Evolutionary conservation across 2,329 filamentous ascomycete species (phyloP).

Genomic region (Colletotrichum aenigma): DNA sequence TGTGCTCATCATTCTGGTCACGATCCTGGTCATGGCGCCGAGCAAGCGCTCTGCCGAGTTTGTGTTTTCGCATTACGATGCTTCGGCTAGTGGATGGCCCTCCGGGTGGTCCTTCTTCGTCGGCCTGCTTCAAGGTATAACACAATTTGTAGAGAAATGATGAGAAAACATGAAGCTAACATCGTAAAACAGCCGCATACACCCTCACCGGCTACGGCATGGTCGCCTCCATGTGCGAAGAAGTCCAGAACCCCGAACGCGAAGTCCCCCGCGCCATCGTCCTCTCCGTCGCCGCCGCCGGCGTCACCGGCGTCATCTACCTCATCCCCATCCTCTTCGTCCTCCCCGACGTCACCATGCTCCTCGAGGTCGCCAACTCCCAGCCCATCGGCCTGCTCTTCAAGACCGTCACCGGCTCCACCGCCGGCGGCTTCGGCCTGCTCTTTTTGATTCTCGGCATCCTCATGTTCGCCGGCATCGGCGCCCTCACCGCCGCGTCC

Average conservation of each 20-base stretch:
- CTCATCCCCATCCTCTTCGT: slow-evolving; percentile 79
- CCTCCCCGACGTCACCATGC: slow-evolving; percentile 67
- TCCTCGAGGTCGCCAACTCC: slow-evolving; percentile 70
- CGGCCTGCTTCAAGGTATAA: slow-evolving; percentile 65
- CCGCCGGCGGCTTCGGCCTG: slow-evolving; percentile 75
- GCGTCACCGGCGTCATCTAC: slow-evolving; percentile 69
- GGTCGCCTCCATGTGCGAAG: slow-evolving; percentile 75
- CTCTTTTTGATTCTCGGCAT: slow-evolving; percentile 80
- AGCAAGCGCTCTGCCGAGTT: slow-evolving; percentile 62
- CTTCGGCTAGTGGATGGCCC: slow-evolving; percentile 68
- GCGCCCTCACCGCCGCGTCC: slow-evolving; percentile 74
- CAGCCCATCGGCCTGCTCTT: slow-evolving; percentile 80
- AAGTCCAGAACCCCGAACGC: slow-evolving; percentile 70
- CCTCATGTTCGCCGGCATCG: slow-evolving; percentile 76
- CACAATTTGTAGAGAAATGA: too few species aligned
- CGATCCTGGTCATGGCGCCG: slow-evolving; percentile 65
- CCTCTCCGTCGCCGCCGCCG: slow-evolving; percentile 69
- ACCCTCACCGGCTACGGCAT: slow-evolving; percentile 71
- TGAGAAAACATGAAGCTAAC: neutral
- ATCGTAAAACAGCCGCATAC: slow-evolving; percentile 50
- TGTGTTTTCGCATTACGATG: slow-evolving; percentile 73
- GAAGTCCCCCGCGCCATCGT: slow-evolving; percentile 77
- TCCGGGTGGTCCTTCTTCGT: slow-evolving; percentile 76
- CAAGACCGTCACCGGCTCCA: slow-evolving; percentile 75
- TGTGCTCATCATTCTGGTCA: slow-evolving; percentile 55